Percentiles rank a stretch among this genome's conserved stretches.
These are phyloP conservation scores for Haematococcus lacustris DNA, from an alignment of 139 green algal genomes.

Conservation along the genomic window DNA sequence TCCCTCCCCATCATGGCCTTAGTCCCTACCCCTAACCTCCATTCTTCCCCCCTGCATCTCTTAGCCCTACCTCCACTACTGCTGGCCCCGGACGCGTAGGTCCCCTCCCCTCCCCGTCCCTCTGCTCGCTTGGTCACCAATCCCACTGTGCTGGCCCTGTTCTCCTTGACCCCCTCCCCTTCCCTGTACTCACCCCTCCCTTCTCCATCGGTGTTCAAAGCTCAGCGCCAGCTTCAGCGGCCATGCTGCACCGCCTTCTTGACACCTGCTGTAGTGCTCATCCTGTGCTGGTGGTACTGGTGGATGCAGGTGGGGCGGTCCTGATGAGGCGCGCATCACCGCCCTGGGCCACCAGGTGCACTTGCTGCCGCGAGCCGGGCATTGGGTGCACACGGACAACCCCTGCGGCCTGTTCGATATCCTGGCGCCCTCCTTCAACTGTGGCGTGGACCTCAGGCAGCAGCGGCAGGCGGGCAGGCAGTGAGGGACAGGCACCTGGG, in stretches of 20 bases:
- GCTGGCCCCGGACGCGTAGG: neutral
- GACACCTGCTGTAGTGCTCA: too few relatives aligned
- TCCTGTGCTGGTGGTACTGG: too few relatives aligned
- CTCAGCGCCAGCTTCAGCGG: neutral
- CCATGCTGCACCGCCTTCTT: neutral
- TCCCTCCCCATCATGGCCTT: too few relatives aligned
- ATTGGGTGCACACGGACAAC: conserved; percentile 72
- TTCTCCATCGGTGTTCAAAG: neutral
- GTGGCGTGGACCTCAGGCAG: too few relatives aligned
- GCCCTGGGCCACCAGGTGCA: conserved; percentile 66
- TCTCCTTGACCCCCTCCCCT: neutral
- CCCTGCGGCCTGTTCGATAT: conserved; percentile 1
- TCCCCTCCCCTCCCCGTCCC: neutral
- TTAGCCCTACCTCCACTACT: too few relatives aligned
- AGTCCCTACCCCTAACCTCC: neutral
- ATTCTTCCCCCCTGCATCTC: neutral
- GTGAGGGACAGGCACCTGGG: too few relatives aligned
- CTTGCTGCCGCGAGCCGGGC: conserved; percentile 33
- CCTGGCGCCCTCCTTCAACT: conserved; percentile 5
- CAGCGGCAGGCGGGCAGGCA: too few relatives aligned
- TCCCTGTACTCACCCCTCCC: neutral
- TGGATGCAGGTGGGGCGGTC: conserved; percentile 36
- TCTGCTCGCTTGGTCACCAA: too few relatives aligned
- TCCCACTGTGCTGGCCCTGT: too few relatives aligned
- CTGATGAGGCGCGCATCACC: conserved; percentile 54